A percentile compares a stretch with the other conserved stretches of the same genome.
These are phyloP conservation scores for Eucalyptus regnans DNA, from an alignment of 345 rosid genomes.

Conservation along the genomic window DNA sequence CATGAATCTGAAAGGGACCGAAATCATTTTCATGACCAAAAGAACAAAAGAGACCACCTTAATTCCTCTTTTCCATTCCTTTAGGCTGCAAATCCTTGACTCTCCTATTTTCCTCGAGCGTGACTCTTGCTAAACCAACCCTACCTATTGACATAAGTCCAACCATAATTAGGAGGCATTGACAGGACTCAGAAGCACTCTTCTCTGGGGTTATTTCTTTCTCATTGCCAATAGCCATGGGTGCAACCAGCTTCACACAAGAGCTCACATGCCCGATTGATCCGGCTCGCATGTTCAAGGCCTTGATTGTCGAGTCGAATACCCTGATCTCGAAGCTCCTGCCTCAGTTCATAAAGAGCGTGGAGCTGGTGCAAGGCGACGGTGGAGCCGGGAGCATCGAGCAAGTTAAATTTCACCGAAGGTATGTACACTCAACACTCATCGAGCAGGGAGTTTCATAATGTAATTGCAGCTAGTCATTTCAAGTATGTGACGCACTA, in stretches of 20 bases:
- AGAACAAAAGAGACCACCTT: not conserved
- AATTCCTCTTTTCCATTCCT: not conserved
- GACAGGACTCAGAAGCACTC: not conserved
- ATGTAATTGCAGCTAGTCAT: not conserved
- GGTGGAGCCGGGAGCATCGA: constrained; percentile 21
- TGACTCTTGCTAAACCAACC: not conserved
- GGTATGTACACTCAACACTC: not conserved
- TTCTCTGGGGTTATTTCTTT: not conserved
- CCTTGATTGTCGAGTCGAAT: constrained; percentile 3
- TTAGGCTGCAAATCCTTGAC: not conserved
- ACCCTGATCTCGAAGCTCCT: constrained; percentile 4
- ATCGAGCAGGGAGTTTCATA: not conserved
- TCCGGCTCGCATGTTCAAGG: constrained; percentile 13
- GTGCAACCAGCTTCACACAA: not conserved
- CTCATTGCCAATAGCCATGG: not conserved
- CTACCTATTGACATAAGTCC: not conserved
- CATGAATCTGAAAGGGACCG: not conserved
- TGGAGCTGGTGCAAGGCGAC: constrained; percentile 5
- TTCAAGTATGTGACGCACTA: constrained; percentile 5
- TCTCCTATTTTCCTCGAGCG: not conserved
- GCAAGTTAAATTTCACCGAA: constrained; percentile 10
- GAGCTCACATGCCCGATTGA: constrained; percentile 1
- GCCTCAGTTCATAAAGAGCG: constrained; percentile 9
- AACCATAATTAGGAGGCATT: no score
- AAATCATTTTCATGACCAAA: not conserved